Evolutionary conservation across 2,329 filamentous ascomycete genomes (phyloP).

Genomic region (Exophiala oligosperma): DNA sequence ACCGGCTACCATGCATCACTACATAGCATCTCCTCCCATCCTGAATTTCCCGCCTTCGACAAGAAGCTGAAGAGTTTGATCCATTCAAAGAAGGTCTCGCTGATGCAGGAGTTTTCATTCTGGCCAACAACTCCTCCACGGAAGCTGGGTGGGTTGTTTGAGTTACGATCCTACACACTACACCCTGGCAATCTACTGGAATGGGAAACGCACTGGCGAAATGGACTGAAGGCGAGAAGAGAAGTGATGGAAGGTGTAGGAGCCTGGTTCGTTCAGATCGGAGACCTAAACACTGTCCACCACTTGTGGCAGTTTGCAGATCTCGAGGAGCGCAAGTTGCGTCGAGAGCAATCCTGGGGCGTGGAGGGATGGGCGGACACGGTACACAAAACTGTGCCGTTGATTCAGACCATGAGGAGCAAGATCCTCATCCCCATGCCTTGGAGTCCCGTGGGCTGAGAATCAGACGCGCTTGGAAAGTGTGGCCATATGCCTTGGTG

Average conservation of each 20-base stretch:
- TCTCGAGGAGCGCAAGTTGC: conserved; percentile 84
- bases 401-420: conserved; percentile 97
- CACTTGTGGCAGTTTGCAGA: conserved; percentile 99
- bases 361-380: conserved; percentile 96
- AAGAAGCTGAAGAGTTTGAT: conserved; percentile 82
- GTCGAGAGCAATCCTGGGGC: conserved; percentile 92
- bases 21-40: conserved; percentile 77
- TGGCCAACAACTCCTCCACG: conserved; percentile 95
- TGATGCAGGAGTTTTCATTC: conserved; percentile 99
- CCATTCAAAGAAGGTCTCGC: conserved; percentile 76
- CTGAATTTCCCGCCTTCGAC: conserved; percentile 82
- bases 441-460: conserved; percentile 86
- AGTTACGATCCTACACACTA: conserved; percentile 93
- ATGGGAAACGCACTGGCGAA: conserved; percentile 98
- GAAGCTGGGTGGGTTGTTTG: conserved; percentile 87
- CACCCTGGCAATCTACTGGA: conserved; percentile 94
- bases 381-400: conserved; percentile 95
- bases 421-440: conserved; percentile 90
- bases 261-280: conserved; percentile 98
- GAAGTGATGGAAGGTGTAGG: conserved; percentile 99
- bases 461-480: not conserved
- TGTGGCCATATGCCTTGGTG: too few relatives aligned
- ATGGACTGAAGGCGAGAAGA: conserved; percentile 82
- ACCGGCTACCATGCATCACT: conserved; percentile 92
- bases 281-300: conserved; percentile 95